Base-by-base conservation (phyloP, 2,329 filamentous ascomycete genomes). In the Alternaria brassicae region DNA sequence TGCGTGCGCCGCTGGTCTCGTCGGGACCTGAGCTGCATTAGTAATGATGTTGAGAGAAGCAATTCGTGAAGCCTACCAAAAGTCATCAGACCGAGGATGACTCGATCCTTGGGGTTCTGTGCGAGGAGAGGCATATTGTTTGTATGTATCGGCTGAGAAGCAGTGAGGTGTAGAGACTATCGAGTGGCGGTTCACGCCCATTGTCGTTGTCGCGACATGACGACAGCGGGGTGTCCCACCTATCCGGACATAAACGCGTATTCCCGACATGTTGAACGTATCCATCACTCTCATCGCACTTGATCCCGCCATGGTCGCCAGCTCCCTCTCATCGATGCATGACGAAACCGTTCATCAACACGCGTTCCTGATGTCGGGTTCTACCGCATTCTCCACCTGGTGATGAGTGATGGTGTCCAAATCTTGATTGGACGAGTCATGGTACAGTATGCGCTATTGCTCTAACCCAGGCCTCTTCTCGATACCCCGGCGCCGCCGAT, bases 51-150 rank as follows among this genome's bases (percentile, higher is more conserved):
- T 27, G 19, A 23, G 41, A 17, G 13, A 3, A 3, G 41, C 13
- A 32, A 9, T 21, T 19, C 0, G 17, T n/a, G 23, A 48, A 23
- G 30, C 63, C 19, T 68, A 77, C 77, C 91, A 81, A 92, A 93
- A 73, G 90, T 93, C 92, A 96, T 95, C 54, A 93, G 84, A 65
- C 92, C 92, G 37, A 96, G 87, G 82, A 96, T 92, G 70, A 92
- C 83, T 63, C 90, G 86, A 64, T 89, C 84, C 67, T 87, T 89
- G 55, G 78, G 78, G 52, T 79, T 79, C 45, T 78, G 66, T 19
- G 71, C 66, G 23, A 73, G 59, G 27, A 73, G 65, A 57, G 70
- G 71, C 71, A 73, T 73, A 21, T 61, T 68, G 49, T 41, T 27
- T 12, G 12, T 15, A 6, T 48, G 12, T 32, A 9, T 51, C 10